Percentiles rank a stretch among this genome's conserved stretches.
Conservation (phyloP, 1,139 yeast genomes). For the Debaryomycetaceae sp. region DNA sequence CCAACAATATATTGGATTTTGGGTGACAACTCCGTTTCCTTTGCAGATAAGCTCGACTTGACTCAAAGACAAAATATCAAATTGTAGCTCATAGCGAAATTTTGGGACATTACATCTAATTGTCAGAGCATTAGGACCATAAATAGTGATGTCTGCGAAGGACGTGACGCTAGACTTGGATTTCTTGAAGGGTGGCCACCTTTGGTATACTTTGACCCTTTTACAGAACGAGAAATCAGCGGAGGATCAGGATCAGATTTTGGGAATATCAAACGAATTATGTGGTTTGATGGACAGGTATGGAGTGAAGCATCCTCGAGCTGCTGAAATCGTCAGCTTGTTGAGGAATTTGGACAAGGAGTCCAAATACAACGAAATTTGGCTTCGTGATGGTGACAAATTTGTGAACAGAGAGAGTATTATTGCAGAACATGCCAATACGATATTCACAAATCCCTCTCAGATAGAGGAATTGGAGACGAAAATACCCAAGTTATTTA, state of each 20-base stretch:
- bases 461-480: not conserved
- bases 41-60: not conserved
- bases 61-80: not conserved
- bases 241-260: not conserved
- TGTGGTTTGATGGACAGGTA: constrained; percentile 17
- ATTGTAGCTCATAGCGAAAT: not conserved
- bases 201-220: constrained; percentile 3
- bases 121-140: no score
- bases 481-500: not conserved
- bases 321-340: constrained; percentile 9
- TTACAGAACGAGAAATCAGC: constrained; percentile 2
- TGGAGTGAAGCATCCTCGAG: constrained; percentile 15
- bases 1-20: not conserved
- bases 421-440: not conserved
- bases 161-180: constrained; percentile 5
- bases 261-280: constrained; percentile 5
- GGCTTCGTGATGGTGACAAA: constrained; percentile 4
- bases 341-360: constrained; percentile 3
- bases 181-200: constrained; percentile 8
- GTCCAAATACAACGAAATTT: constrained; percentile 4
- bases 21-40: not conserved
- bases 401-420: not conserved
- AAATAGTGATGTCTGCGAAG: not conserved
- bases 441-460: not conserved
- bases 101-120: not conserved